Conservation (phyloP, 1,284 basidiomycete species). For the Polyporus tsugae region DNA sequence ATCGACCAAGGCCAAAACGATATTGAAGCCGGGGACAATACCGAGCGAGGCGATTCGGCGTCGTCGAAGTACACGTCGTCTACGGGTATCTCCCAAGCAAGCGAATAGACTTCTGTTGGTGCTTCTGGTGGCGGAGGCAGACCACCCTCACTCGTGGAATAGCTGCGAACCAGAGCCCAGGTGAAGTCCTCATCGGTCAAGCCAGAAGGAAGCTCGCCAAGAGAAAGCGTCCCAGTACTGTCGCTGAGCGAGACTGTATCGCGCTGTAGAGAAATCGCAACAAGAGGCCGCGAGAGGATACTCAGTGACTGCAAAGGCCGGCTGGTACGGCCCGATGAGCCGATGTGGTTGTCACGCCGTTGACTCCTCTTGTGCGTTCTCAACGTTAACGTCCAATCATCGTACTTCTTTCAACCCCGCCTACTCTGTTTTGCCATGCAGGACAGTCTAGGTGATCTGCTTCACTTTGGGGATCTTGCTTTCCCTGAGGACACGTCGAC, state of each 20-base stretch:
- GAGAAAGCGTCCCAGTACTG: conserved; percentile 46
- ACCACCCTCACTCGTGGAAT: conserved; percentile 46
- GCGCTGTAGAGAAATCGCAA: conserved; percentile 47
- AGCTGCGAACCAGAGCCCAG: conserved; percentile 50
- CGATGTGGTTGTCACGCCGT: no score
- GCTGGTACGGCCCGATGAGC: no score
- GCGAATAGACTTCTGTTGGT: conserved; percentile 45
- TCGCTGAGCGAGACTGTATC: conserved; percentile 47
- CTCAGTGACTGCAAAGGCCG: no score
- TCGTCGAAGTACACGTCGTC: conserved; percentile 66
- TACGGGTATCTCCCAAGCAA: no score
- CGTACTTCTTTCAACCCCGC: no score
- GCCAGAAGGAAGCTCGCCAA: conserved; percentile 49
- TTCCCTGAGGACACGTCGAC: not conserved
- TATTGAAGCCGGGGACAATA: conserved; percentile 43
- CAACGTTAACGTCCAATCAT: no score
- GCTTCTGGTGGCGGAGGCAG: conserved; percentile 43
- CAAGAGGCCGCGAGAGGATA: conserved; percentile 37
- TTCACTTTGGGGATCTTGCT: not conserved
- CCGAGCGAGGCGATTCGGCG: conserved; percentile 52
- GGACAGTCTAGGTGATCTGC: not conserved
- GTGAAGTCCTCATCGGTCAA: conserved; percentile 45
- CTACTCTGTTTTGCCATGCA: no score
- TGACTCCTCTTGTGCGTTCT: no score
- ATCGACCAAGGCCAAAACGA: conserved; percentile 57